Base-by-base conservation (phyloP, 176 grass and related monocot genomes). In the Lolium multiflorum region DNA sequence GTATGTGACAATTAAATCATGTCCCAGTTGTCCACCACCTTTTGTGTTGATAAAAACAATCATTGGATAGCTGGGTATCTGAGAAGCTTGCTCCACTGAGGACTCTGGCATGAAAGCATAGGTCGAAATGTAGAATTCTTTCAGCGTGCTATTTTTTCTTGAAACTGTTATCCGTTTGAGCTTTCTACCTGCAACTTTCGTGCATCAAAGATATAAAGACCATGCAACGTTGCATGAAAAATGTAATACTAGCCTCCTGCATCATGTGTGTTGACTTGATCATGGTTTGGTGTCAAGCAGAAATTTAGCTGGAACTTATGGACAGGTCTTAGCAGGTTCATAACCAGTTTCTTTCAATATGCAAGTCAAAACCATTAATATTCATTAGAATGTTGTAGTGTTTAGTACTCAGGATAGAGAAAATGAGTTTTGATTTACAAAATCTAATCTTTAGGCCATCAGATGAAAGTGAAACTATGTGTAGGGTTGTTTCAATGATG, bases 21-120 rank as follows among this genome's bases (percentile, higher is more conserved):
- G 71, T 68, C 97, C 97, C 65, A 96, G 90, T 74, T 99, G 97
- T 6, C 97, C 97, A 51, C 97, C 94, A 22, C 97, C 96, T 90
- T 73, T 93, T 52, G 94, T 88, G 82, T 96, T 99, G 79, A 99
- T 90, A 81, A 99, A 99, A 89, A 96, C 87, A 65, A 99, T 86
- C 28, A 99, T 87, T 68, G 97, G 97, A 87, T 89, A 99, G 43
- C 22, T 91, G 4, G 97, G 97, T 78, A 83, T 64, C 26, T 69
- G 74, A 87, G 89, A 86, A 84, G 88, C 67, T 16, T 79, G 84
- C 61, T 89, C 91, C 11, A 24, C 25, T 24, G 84, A 77, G 57
- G 48, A 78, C 26, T 93, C 94, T 0, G 82, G 80, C n/a, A 66
- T 44, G 24, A 96, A 78, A 86, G 96, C 87, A 65, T 96, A 96